phyloP scores from a whole-genome alignment of 768 basidiomycete genomes.

The Arthromyces matolae region DNA sequence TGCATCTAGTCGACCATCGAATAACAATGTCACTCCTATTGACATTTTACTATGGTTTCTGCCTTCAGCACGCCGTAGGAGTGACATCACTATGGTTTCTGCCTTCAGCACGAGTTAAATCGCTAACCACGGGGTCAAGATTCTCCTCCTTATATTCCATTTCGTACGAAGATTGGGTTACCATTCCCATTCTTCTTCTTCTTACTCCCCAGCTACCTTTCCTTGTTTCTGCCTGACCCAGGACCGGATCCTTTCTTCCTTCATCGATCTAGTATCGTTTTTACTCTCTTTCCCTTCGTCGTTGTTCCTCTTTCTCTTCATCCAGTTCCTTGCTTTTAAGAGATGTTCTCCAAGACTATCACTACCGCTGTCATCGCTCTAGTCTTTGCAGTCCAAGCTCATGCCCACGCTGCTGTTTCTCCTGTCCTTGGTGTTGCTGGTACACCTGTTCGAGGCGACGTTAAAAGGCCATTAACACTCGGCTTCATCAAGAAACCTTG shows the following conservation, averaged over 20 bases:
- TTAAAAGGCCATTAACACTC: constrained; percentile 12
- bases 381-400: constrained; percentile 13
- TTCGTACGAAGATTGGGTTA: no score
- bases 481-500: constrained; percentile 36
- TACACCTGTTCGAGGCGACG: constrained; percentile 28
- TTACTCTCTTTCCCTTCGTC: not conserved
- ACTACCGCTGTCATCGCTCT: constrained; percentile 7
- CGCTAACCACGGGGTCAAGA: no score
- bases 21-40: no score
- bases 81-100: no score
- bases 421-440: constrained; percentile 31
- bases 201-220: not conserved
- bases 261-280: constrained; percentile 7
- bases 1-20: no score
- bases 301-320: not conserved
- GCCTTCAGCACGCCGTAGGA: no score
- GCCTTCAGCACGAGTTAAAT: no score
- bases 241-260: constrained; percentile 18
- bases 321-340: not conserved
- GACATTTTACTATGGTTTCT: no score
- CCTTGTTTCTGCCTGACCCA: constrained; percentile 10
- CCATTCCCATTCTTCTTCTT: not conserved
- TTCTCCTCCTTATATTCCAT: no score
- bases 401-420: constrained; percentile 28
- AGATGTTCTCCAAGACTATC: constrained; percentile 16